A percentile compares a stretch with the other conserved stretches of the same genome.
phyloP scores from a whole-genome alignment of 2,329 filamentous ascomycete genomes.

The Chalaropsis thielavioides region DNA sequence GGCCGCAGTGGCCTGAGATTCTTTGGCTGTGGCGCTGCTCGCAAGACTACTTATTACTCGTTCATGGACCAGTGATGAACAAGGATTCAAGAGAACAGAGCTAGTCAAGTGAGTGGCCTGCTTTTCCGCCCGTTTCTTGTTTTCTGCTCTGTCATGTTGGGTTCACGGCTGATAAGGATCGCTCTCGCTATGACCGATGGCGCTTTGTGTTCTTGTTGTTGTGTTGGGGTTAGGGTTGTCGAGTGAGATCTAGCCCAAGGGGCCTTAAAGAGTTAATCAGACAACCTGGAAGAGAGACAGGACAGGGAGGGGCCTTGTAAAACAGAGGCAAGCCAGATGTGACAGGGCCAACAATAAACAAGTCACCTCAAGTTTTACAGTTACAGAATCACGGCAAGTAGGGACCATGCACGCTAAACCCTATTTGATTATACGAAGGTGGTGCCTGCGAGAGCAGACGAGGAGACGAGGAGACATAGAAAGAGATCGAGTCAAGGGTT shows the following conservation, averaged over 20 bases:
- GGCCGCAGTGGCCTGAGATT: not conserved
- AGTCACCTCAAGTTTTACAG: not conserved
- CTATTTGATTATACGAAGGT: not conserved
- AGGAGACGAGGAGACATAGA: too few species aligned
- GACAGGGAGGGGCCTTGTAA: too few species aligned
- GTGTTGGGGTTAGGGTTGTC: too few species aligned
- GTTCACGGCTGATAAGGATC: too few species aligned
- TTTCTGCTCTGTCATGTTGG: not conserved
- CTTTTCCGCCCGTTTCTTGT: not conserved
- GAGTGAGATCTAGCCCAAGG: too few species aligned
- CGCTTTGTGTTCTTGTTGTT: not conserved
- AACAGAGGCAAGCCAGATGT: too few species aligned
- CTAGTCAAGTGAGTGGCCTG: not conserved
- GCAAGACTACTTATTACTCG: too few species aligned
- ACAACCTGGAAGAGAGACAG: too few species aligned
- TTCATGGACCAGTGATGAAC: not conserved
- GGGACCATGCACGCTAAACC: not conserved
- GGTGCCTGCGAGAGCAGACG: not conserved
- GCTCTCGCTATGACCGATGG: not conserved
- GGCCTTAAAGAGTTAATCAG: too few species aligned
- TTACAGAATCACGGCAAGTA: not conserved
- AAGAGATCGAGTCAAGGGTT: not conserved
- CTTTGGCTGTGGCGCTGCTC: not conserved
- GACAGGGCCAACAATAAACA: not conserved
- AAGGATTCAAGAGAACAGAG: not conserved